A percentile compares a stretch with the other conserved stretches of the same genome.
Evolutionary conservation across 768 basidiomycete species (phyloP).

Genomic region (Suillus americanus): DNA sequence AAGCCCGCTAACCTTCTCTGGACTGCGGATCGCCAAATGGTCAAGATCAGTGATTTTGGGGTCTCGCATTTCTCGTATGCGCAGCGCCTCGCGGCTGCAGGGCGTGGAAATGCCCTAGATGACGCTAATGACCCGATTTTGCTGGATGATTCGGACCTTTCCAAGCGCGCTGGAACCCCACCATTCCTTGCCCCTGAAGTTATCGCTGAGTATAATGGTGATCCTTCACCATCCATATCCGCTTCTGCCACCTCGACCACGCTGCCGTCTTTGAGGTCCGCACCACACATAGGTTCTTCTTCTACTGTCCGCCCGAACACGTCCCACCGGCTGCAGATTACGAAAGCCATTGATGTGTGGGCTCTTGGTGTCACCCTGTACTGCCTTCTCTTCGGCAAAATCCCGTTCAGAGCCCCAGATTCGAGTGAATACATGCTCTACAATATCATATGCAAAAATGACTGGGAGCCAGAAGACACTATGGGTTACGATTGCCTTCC

Average conservation of each 20-base stretch:
- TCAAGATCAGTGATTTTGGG: constrained; percentile 99
- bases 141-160: constrained; percentile 82
- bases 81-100: constrained; percentile 70
- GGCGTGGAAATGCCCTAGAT: constrained; percentile 37
- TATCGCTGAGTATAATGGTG: constrained; percentile 59
- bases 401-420: constrained; percentile 68
- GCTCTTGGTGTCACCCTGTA: constrained; percentile 95
- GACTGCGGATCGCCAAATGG: constrained; percentile 79
- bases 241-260: constrained; percentile 32
- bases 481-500: constrained; percentile 74
- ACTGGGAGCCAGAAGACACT: constrained; percentile 62
- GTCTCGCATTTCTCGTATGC: constrained; percentile 96
- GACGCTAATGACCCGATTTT: constrained; percentile 61
- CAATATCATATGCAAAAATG: constrained; percentile 71
- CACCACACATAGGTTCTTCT: constrained; percentile 29
- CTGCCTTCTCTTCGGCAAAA: constrained; percentile 85
- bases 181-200: constrained; percentile 97
- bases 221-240: constrained; percentile 33
- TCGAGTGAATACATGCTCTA: constrained; percentile 76
- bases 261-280: constrained; percentile 28
- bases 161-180: constrained; percentile 92
- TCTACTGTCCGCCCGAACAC: constrained; percentile 29
- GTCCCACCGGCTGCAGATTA: constrained; percentile 54
- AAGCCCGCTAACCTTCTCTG: constrained; percentile 97
- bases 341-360: constrained; percentile 97